phyloP scores from a whole-genome alignment of 441 rosid genomes.

The Eutrema salsugineum region DNA sequence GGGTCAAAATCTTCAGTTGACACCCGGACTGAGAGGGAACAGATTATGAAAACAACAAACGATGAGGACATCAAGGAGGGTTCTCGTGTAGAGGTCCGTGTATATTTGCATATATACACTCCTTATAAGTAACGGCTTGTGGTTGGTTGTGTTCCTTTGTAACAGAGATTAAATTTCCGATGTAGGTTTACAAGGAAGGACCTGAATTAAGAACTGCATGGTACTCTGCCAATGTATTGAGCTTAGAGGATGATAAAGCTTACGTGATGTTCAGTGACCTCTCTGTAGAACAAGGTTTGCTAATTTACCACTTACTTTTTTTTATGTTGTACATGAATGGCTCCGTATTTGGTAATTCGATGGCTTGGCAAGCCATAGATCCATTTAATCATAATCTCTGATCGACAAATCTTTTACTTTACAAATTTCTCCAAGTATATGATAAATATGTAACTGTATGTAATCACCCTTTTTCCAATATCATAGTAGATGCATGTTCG shows the following conservation, averaged over 20 bases:
- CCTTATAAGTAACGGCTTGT: background rate
- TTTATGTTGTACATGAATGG: background rate
- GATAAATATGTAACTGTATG: background rate
- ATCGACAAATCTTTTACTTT: background rate
- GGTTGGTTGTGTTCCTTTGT: slow-evolving; percentile 6
- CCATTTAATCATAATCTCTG: background rate
- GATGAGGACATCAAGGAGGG: slow-evolving; percentile 66
- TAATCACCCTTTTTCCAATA: background rate
- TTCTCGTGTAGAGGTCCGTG: slow-evolving; percentile 84
- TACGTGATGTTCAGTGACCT: slow-evolving; percentile 71
- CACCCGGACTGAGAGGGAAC: slow-evolving; percentile 36
- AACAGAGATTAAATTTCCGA: background rate
- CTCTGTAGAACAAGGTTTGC: slow-evolving; percentile 61
- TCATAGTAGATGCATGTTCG: background rate
- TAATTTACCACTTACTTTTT: background rate
- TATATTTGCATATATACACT: background rate
- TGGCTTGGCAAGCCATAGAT: background rate
- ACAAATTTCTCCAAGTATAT: background rate
- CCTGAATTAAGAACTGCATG: slow-evolving; percentile 69
- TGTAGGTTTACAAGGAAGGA: slow-evolving; percentile 82
- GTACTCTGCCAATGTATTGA: slow-evolving; percentile 76
- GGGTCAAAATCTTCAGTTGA: slow-evolving; percentile 35
- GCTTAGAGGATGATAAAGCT: slow-evolving; percentile 78
- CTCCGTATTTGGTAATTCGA: background rate
- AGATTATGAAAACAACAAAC: slow-evolving; percentile 34